These are phyloP conservation scores for Geranium rotundifolium DNA, from an alignment of 345 rosid species.

Conservation along the genomic window DNA sequence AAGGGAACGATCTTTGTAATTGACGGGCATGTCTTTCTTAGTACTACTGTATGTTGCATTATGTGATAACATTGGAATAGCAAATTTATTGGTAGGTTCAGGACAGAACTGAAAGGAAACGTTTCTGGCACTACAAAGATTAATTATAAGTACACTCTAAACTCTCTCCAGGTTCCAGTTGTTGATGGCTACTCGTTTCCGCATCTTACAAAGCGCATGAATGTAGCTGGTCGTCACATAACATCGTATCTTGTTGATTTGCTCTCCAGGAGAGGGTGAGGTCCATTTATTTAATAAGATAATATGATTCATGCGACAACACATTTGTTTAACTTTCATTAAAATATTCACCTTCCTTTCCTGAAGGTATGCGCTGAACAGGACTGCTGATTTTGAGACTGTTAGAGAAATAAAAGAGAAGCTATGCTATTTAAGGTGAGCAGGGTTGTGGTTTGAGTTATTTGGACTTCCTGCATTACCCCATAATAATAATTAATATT, in stretches of 20 bases:
- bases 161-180: slow-evolving; percentile 70
- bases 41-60: no score
- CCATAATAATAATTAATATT: no score
- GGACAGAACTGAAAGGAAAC: no score
- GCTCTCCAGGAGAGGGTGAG: slow-evolving; percentile 93
- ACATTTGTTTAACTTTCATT: slow-evolving; percentile 2
- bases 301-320: neutral
- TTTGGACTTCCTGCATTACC: slow-evolving; percentile 1
- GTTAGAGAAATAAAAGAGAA: slow-evolving; percentile 94
- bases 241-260: slow-evolving; percentile 94
- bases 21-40: no score
- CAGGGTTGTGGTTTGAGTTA: slow-evolving; percentile 1
- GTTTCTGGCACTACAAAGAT: neutral
- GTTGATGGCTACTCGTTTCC: slow-evolving; percentile 98
- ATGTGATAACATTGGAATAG: no score
- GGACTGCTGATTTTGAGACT: slow-evolving; percentile 85
- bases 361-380: slow-evolving; percentile 83
- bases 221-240: slow-evolving; percentile 96
- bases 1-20: no score
- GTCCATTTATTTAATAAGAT: slow-evolving; percentile 6
- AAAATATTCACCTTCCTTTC: slow-evolving; percentile 11
- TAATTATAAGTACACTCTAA: slow-evolving; percentile 11
- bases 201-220: slow-evolving; percentile 96
- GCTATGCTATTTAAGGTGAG: slow-evolving; percentile 84
- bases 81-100: no score